Percentiles rank a stretch among this genome's conserved stretches.
phyloP scores from a whole-genome alignment of 1,284 basidiomycete genomes.

The Fomitopsis schrenkii region DNA sequence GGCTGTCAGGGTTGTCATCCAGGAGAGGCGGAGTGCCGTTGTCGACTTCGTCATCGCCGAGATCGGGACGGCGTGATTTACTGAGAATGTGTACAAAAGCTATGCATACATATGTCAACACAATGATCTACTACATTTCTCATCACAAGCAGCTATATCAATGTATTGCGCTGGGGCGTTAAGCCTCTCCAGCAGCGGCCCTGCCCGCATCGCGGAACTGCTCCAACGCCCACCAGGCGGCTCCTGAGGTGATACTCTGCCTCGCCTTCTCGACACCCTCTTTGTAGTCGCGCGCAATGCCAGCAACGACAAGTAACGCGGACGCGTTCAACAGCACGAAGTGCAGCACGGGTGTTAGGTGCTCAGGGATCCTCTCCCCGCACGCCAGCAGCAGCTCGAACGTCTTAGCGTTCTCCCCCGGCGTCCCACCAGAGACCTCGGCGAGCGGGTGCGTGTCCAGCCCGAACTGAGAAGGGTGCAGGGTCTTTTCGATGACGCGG shows the following conservation, averaged over 20 bases:
- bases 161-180: background rate
- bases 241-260: slow-evolving; percentile 69
- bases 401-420: slow-evolving; percentile 71
- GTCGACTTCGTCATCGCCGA: slow-evolving; percentile 47
- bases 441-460: slow-evolving; percentile 65
- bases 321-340: slow-evolving; percentile 87
- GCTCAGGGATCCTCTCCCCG: slow-evolving; percentile 45
- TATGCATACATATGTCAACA: background rate
- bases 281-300: slow-evolving; percentile 63
- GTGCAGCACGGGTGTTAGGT: slow-evolving; percentile 61
- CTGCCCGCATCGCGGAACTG: slow-evolving; percentile 37
- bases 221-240: slow-evolving; percentile 71
- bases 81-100: background rate
- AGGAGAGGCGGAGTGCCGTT: slow-evolving; percentile 59
- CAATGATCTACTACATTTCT: background rate
- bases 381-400: slow-evolving; percentile 57
- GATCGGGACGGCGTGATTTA: slow-evolving; percentile 21
- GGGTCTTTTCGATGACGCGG: slow-evolving; percentile 42
- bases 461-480: slow-evolving; percentile 69
- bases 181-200: slow-evolving; percentile 11
- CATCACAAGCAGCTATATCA: background rate
- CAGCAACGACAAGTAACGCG: slow-evolving; percentile 79
- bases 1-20: slow-evolving; percentile 49
- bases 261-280: slow-evolving; percentile 74
- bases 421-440: slow-evolving; percentile 68